Evolutionary conservation across 2,329 filamentous ascomycete genomes (phyloP).

Genomic region (Aulographum hederae): DNA sequence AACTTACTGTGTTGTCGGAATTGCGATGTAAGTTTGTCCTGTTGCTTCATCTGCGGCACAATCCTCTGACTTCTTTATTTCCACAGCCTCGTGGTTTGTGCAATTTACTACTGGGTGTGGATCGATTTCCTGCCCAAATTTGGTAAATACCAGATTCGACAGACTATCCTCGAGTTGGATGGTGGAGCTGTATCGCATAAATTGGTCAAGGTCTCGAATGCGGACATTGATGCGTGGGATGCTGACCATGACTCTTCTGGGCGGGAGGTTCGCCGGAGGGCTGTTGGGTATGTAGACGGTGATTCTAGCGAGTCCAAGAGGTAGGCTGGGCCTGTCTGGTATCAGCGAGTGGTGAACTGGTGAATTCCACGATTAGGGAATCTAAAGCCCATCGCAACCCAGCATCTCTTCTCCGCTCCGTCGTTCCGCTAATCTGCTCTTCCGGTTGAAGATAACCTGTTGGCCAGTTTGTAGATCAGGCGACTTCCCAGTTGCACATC

Average conservation of each 20-base stretch:
- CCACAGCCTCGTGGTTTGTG: slow-evolving; percentile 31
- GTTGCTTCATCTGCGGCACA: slow-evolving; percentile 3
- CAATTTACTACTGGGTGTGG: slow-evolving; percentile 40
- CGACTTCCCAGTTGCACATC: too few relatives aligned
- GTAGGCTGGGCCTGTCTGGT: too few relatives aligned
- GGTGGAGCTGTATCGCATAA: slow-evolving; percentile 28
- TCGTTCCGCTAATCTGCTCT: too few relatives aligned
- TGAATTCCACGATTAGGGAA: too few relatives aligned
- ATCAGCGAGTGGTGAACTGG: too few relatives aligned
- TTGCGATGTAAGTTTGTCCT: slow-evolving; percentile 39
- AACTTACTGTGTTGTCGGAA: slow-evolving; percentile 46
- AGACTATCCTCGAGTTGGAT: slow-evolving; percentile 34
- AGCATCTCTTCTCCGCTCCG: too few relatives aligned
- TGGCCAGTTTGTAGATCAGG: too few relatives aligned
- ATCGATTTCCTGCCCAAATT: slow-evolving; percentile 35
- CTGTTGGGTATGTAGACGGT: too few relatives aligned
- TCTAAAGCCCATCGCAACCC: too few relatives aligned
- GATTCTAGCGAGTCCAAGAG: too few relatives aligned
- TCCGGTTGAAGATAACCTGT: too few relatives aligned
- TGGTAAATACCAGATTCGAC: slow-evolving; percentile 35
- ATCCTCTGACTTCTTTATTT: not conserved
- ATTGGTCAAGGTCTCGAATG: slow-evolving; percentile 35
- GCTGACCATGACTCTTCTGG: slow-evolving; percentile 32
- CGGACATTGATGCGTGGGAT: slow-evolving; percentile 38
- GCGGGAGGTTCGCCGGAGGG: slow-evolving; percentile 3